Base-by-base conservation (phyloP, 106 monocot genomes). In the Dioscorea zingiberensis region DNA sequence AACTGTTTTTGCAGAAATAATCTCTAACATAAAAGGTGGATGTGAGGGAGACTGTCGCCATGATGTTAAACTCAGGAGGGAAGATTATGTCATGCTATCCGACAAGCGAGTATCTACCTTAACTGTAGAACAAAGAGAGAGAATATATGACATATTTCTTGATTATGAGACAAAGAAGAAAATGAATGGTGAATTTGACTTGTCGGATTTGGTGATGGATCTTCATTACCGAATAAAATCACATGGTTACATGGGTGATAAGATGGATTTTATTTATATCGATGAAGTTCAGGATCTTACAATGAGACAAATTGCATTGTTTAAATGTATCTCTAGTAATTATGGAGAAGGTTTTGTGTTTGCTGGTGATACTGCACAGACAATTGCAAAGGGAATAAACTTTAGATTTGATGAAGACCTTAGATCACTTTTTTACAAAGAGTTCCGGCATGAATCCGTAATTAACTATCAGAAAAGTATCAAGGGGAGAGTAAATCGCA, bases 261-360 rank as follows among this genome's bases (percentile, higher is more conserved):
- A 69, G 21, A 38, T 90, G 3, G 90, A 90, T 75, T 90, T 72
- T 67, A 65, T 90, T 25, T 90, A 90, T 47, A 64, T 90, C 24
- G 90, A 90, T 73, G 90, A 86, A 69, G 90, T 90, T 25, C 90
- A 90, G 25, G 90, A 90, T 66, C 75, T 90, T 25, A 86, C 90
- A 0, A 72, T 83, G 78, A 68, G 55, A 61, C 86, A 90, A 38
- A 72, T 90, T 59, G 71, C 80, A 64, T 75, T 90, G 19, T 75
- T 90, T 13, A 86, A 71, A 56, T 70, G 83, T 67, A 63, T 86
- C 3, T 83, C 83, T 65, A 77, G 23, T 14, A 90, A 90, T 57
- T 80, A 80, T 45, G 17, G 66, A 3, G 80, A 78, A 19, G 90
- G 90, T 12, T 90, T 77, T 48, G 59, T 78, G 16, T 90, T 90